Conservation (phyloP, 2,329 filamentous ascomycete genomes). For the Alternaria tenuissima region DNA sequence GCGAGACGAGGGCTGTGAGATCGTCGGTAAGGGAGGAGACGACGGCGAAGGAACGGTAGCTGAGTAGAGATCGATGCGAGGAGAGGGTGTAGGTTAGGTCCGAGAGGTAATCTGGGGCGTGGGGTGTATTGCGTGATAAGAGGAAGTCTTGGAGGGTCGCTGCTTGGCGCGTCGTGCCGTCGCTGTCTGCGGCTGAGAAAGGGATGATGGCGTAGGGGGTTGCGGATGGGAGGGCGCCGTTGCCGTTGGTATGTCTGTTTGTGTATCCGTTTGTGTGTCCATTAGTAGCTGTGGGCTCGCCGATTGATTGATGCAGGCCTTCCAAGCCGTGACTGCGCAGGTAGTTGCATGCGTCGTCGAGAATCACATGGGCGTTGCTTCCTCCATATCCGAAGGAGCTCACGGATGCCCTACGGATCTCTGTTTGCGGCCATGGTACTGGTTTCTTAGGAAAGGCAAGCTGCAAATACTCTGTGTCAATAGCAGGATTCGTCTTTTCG, state of each 20-base stretch:
- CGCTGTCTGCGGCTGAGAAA: constrained; percentile 17
- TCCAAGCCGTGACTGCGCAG: neutral
- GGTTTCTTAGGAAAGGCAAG: neutral
- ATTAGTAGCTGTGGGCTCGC: neutral
- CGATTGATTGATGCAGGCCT: neutral
- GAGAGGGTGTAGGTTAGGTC: constrained; percentile 38
- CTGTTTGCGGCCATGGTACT: neutral
- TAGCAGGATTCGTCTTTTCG: constrained; percentile 21
- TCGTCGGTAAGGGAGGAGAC: constrained; percentile 2
- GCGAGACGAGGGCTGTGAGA: constrained; percentile 3
- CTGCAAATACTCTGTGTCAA: constrained; percentile 16
- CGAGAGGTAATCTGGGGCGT: neutral
- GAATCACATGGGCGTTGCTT: constrained; percentile 23
- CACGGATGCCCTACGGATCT: constrained; percentile 14
- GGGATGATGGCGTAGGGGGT: constrained; percentile 33
- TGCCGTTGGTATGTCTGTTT: neutral
- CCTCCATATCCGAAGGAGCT: constrained; percentile 26
- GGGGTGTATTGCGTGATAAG: neutral
- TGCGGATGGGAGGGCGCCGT: neutral
- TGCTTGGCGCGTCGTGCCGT: constrained; percentile 13
- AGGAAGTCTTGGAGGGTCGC: constrained; percentile 4
- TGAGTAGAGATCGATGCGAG: constrained; percentile 27
- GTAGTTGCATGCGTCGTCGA: constrained; percentile 20
- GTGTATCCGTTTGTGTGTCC: neutral
- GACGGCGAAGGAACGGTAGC: constrained; percentile 19